Evolutionary conservation across 306 rosid species (phyloP).

Genomic region (Morella rubra): DNA sequence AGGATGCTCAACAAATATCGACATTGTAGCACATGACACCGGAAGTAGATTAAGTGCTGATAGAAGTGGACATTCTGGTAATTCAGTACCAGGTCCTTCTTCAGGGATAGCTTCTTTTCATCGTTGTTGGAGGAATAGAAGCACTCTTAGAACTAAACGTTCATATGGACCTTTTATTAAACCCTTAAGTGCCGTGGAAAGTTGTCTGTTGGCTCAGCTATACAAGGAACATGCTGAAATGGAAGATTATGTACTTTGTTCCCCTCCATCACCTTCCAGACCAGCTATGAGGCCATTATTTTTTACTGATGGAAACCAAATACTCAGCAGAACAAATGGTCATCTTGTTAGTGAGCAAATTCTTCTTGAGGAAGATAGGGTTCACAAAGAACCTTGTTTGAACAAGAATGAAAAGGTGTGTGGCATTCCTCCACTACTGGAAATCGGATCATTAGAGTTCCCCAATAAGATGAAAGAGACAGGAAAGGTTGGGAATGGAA

Average conservation of each 20-base stretch:
- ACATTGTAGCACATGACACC: slow-evolving; percentile 26
- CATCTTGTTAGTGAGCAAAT: slow-evolving; percentile 28
- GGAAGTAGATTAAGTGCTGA: slow-evolving; percentile 29
- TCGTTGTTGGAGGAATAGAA: slow-evolving; percentile 44
- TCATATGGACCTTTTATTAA: slow-evolving; percentile 31
- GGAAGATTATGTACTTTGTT: slow-evolving; percentile 50
- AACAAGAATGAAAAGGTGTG: slow-evolving; percentile 34
- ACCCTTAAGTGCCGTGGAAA: slow-evolving; percentile 65
- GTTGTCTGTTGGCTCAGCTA: slow-evolving; percentile 80
- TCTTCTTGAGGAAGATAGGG: slow-evolving; percentile 38
- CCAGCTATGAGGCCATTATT: slow-evolving; percentile 45
- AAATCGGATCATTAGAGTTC: slow-evolving; percentile 32
- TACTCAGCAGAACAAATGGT: slow-evolving; percentile 43
- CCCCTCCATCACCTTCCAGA: slow-evolving; percentile 39
- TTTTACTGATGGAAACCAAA: slow-evolving; percentile 66
- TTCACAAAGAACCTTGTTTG: slow-evolving; percentile 32
- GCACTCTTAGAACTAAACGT: slow-evolving; percentile 43
- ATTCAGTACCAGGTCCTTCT: slow-evolving; percentile 18
- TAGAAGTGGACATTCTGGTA: slow-evolving; percentile 31
- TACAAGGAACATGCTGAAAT: slow-evolving; percentile 56
- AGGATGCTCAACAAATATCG: slow-evolving; percentile 24
- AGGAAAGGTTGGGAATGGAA: slow-evolving; percentile 34
- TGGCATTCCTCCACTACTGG: slow-evolving; percentile 47
- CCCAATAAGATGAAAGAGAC: slow-evolving; percentile 36
- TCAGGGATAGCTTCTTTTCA: slow-evolving; percentile 34